Base-by-base conservation (phyloP, 2,329 filamentous ascomycete genomes). In the Dactylellina haptotyla region DNA sequence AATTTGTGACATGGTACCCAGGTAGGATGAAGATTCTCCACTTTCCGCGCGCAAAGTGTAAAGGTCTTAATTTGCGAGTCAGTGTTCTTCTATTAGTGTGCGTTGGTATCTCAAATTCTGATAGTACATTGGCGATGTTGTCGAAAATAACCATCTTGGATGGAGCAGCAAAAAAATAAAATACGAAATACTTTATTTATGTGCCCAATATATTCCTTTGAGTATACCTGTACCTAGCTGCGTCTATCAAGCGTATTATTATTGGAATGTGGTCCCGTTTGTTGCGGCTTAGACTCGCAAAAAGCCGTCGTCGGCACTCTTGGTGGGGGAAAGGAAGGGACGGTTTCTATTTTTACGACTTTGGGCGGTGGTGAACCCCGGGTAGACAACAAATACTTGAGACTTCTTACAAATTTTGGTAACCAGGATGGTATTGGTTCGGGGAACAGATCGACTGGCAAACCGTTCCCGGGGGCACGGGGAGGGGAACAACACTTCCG, bases 251-350 rank as follows among this genome's bases (percentile, higher is more conserved):
- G 10, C n/a, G 8, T 57, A 28, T 56, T 62, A 66, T 73, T 66
- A 34, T 73, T 66, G 54, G 61, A 62, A 56, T 41, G 45, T 54
- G 34, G 61, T 57, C 50, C 37, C 6, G 46, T 46, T 12, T 63
- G 59, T 71, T 66, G 69, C 61, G 69, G 69, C 69, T 73, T 73
- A 73, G 69, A 73, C 61, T 25, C 26, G 16, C 14, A 64, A 46
- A 25, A n/a, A n/a, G n/a, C n/a, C n/a, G 20, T 39, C 28, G 45
- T 59, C 63, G 63, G 46, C 46, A 48, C 26, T 34, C 9, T 28
- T n/a, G 37, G 59, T 41, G 53, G 69, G 69, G 58, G 39, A 56
- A 25, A 58, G 32, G 59, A 26, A 45, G 59, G 59, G 57, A 32
- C 46, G 16, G 46, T 56, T 66, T 73, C 69, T 73, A 73, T 73